Base-by-base conservation (phyloP, 169 alveolate species). In the Plasmodium falciparum region DNA sequence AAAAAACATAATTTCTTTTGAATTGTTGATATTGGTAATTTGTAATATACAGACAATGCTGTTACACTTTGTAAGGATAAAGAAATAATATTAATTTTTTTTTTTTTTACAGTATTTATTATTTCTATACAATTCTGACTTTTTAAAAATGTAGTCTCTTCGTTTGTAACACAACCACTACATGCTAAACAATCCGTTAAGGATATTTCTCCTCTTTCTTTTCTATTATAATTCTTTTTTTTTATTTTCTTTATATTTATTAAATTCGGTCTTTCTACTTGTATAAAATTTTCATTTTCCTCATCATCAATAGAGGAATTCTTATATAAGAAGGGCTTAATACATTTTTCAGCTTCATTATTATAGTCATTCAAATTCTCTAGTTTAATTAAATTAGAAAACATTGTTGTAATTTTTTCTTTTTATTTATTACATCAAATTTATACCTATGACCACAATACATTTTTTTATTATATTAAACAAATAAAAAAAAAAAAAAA, bases 101-200 rank as follows among this genome's bases (percentile, higher is more conserved):
- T 78, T 78, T 78, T 78, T n/a, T 58, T 78, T 50, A 66, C 15
- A 52, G 24, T 26, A 61, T 83, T 88, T 88, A 93, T 62, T 75
- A 95, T 95, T 72, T 96, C 95, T 15, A 95, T 93, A 20, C 94
- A 73, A 66, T 96, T 95, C 58, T 95, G 97, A 74, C 95, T 88
- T 74, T 94, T 91, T 43, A 95, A 92, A 62, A 97, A 85, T 45
- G 95, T 95, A 12, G 98, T 88, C 91, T 97, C 99, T 20, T 97
- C 97, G 29, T 98, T 94, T 4, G 99, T 97, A 17, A 97, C 97
- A 88, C 99, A 97, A 5, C 99, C 99, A 74, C 96, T 96, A 75
- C 99, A 97, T 11, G 99, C 97, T 61, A 97, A 88, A 66, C 99
- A 97, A 80, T 97, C 99, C 39, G 95, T 78, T 24, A 96, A 91